Evolutionary conservation across 148 eudicot genomes (phyloP).

Genomic region (Nepenthes gracilis): DNA sequence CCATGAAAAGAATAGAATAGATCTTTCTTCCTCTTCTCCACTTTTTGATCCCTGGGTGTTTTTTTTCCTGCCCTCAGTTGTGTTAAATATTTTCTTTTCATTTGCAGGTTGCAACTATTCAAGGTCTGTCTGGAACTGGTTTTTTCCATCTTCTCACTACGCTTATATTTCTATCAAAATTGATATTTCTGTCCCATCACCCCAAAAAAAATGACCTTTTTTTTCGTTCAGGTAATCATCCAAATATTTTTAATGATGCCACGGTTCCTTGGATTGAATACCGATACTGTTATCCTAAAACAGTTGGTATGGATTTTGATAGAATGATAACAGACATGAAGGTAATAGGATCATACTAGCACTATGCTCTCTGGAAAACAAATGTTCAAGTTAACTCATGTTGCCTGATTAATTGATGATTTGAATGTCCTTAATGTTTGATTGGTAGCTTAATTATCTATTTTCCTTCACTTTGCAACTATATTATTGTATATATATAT

Average conservation of each 20-base stretch:
- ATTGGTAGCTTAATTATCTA: no score
- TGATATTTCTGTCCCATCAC: neutral
- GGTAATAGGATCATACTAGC: slow-evolving; percentile 22
- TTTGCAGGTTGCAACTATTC: slow-evolving; percentile 78
- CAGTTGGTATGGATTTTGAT: slow-evolving; percentile 91
- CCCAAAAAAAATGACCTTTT: no score
- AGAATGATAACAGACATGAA: slow-evolving; percentile 92
- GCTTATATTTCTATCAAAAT: slow-evolving; percentile 23
- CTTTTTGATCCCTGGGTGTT: neutral
- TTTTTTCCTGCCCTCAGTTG: neutral
- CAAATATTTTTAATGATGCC: slow-evolving; percentile 92
- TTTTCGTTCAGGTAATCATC: slow-evolving; percentile 71
- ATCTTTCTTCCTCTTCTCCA: neutral
- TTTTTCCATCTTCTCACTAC: slow-evolving; percentile 96
- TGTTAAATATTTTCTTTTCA: neutral
- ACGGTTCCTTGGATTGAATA: slow-evolving; percentile 96
- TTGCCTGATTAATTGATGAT: no score
- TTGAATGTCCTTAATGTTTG: no score
- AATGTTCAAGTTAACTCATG: no score
- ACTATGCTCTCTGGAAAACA: no score
- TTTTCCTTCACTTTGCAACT: no score
- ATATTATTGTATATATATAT: no score
- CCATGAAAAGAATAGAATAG: neutral
- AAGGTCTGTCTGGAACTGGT: slow-evolving; percentile 98
- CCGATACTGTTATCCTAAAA: slow-evolving; percentile 85